Conservation (phyloP, 106 monocot species). For the Dendrobium chrysotoxum region DNA sequence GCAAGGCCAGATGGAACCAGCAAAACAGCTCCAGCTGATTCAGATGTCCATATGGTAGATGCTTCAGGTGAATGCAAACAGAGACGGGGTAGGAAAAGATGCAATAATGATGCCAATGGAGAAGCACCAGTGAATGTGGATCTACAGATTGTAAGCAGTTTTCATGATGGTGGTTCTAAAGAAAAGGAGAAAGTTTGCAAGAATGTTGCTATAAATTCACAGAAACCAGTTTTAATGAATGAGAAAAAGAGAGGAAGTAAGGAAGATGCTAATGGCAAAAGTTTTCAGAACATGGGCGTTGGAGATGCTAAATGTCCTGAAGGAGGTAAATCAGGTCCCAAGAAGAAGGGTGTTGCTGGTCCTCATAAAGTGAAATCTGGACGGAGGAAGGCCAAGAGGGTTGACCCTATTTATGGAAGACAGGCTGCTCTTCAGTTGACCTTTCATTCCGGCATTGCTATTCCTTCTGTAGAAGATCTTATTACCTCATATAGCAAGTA, state of each 20-base stretch:
- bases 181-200: background rate
- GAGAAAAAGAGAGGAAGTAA: conserved; percentile 9
- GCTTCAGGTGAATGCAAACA: conserved; percentile 3
- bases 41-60: conserved; percentile 3
- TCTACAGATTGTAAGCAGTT: conserved; percentile 4
- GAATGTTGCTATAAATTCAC: conserved; percentile 6
- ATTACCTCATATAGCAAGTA: conserved; percentile 18
- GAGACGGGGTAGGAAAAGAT: background rate
- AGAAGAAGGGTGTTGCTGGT: conserved; percentile 14
- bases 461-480: conserved; percentile 21
- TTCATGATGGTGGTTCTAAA: background rate
- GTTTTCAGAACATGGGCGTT: background rate
- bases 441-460: conserved; percentile 12
- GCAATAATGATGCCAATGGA: background rate
- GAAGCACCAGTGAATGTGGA: background rate
- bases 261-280: conserved; percentile 12
- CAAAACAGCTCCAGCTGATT: background rate
- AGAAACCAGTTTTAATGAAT: conserved; percentile 2
- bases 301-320: background rate
- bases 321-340: background rate
- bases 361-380: conserved; percentile 2
- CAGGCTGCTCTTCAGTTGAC: conserved; percentile 14
- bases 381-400: conserved; percentile 7
- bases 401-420: background rate
- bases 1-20: background rate